Conservation (phyloP, 2,329 filamentous ascomycete genomes). For the Talaromyces verruculosus region DNA sequence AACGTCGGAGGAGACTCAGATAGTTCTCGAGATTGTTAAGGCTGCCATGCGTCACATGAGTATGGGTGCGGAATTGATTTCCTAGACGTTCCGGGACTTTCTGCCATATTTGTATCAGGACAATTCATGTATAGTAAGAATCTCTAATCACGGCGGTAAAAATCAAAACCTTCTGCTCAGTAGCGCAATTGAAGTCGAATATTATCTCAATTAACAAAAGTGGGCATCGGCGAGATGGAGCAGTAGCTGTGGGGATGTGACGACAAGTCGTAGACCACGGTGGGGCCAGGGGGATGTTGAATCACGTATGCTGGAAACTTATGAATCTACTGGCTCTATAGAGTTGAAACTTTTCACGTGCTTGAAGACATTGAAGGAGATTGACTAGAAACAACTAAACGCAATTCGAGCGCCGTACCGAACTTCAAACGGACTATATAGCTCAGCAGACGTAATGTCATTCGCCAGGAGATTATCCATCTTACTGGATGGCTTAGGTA, state of each 20-base stretch:
- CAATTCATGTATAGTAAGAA: background rate
- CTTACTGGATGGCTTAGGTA: background rate
- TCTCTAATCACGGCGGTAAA: background rate
- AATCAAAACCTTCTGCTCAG: background rate
- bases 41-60: conserved; percentile 55
- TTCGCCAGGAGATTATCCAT: background rate
- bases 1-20: conserved; percentile 64
- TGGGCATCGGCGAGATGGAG: background rate
- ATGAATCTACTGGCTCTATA: background rate
- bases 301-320: background rate
- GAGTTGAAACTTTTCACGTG: background rate
- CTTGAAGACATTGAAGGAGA: background rate
- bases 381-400: background rate
- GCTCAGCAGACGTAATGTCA: background rate
- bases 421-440: background rate
- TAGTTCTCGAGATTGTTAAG: conserved; percentile 68
- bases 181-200: background rate
- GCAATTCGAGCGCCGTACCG: background rate
- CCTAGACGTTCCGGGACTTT: background rate
- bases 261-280: background rate
- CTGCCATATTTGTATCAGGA: background rate
- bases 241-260: background rate
- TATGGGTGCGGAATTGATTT: background rate
- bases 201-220: background rate
- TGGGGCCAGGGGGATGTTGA: background rate